Evolutionary conservation across 352 stramenopile genomes (phyloP), one percentile per base, ranked within the genome.

Genomic region (Pythium dissimile): DNA sequence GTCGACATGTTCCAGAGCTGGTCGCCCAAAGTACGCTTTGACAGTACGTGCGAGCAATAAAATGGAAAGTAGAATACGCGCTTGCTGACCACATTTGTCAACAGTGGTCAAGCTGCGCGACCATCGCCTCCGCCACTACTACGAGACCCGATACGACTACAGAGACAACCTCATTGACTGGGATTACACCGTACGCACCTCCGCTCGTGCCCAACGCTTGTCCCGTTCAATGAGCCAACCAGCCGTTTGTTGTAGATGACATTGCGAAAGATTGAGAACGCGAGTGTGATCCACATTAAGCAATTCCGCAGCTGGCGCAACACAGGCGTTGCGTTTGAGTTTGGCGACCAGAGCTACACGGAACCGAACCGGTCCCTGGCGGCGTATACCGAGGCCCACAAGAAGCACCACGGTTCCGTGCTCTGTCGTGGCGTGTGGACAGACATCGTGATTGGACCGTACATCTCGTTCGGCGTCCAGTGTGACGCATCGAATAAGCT

Each of bases 321-420:
- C 61, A 84, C 76, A 12, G 94, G 94, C 42, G 69, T 98, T 47
- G 93, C 94, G 26, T 98, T 96, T 59, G 92, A 98, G 79, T 98
- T 98, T 66, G 94, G 91, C 9, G 89, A 98, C 65, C 85, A 96
- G 65, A 73, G 69, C 1, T 98, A 98, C 70, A 86, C 82, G 18
- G 55, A 84, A 38, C 88, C 91, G 2, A 98, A 98, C 54, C 78
- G 82, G 24, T 96, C 86, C 2, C 92, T 98, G 82, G 77, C 86
- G 1, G 74, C 86, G 32, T 98, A 96, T 64, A 90, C 86, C 0
- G 75, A 96, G 67, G 77, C 78, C 0, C 84, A 71, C 32, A 87
- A 94, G 56, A 86, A 81, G 39, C 63, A 83, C 43, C 82, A 91
- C 32, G 80, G 82, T 23, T 86, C 84, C 1, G 84, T 94, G 23